Base-by-base conservation (phyloP, 805 yeast genomes). In the Schizosaccharomyces osmophilus region DNA sequence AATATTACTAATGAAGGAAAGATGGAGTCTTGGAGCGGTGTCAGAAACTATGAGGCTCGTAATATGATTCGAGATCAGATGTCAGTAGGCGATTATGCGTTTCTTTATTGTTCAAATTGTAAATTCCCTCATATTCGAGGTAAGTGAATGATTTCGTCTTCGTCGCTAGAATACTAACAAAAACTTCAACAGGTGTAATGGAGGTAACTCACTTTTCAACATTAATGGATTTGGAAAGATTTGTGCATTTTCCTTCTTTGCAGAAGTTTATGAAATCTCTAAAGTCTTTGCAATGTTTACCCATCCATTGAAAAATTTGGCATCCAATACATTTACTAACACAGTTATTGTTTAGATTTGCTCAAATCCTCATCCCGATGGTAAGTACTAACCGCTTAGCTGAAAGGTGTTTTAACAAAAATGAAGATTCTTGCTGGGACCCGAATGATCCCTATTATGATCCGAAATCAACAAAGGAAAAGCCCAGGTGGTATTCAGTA, bases 401-500 rank as follows among this genome's bases (percentile, higher is more conserved):
- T 45, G 13, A 3, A 45, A 13, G 11, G 24, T 19, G 5, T 8
- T 6, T 45, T 45, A 45, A 45, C 51, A 13, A 1, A 6, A 3
- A 11, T 45, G 13, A 36, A 45, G 51, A 45, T 54, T 67, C 71
- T 9, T 73, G 74, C 45, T 75, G 75, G 63, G 77, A 78, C 63
- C 63, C 69, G 3, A 71, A 69, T 41, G 73, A 75, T 43, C 72
- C 76, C 3, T 78, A 79, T 64, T 80, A 69, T 64, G 84, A 79
- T 65, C 62, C 79, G 0, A 78, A 77, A 64, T 69, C 79, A 0
- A 68, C 73, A 1, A 60, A 58, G 29, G 77, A 73, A 15, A 66
- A 65, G 9, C 82, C 82, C 6, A 69, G 74, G 62, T 80, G 84
- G 84, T 79, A 80, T 76, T 79, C 80, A 69, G 80, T 79, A 3